These are phyloP conservation scores for Scleromitrula shiraiana DNA, from an alignment of 2,329 filamentous ascomycete genomes.

Conservation along the genomic window DNA sequence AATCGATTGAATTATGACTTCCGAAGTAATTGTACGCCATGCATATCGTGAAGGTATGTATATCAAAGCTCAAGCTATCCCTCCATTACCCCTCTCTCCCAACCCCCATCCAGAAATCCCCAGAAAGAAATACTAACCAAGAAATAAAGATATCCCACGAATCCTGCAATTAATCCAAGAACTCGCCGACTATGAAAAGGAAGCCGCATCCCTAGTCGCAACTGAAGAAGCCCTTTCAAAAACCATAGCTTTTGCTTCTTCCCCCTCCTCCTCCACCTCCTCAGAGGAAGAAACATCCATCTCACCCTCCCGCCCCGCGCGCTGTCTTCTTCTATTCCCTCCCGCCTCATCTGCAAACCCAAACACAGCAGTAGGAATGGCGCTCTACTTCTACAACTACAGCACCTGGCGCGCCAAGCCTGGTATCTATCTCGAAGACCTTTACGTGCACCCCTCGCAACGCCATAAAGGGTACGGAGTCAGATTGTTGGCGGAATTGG, in stretches of 20 bases:
- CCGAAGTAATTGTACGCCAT: constrained; percentile 3
- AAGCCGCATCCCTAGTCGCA: constrained; percentile 64
- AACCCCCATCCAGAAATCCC: not conserved
- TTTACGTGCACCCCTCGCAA: constrained; percentile 68
- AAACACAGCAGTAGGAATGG: constrained; percentile 58
- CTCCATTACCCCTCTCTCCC: not conserved
- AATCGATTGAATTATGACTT: not conserved
- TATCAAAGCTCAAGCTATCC: not conserved
- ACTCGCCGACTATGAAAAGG: constrained; percentile 82
- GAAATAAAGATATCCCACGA: constrained; percentile 59
- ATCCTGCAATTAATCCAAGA: constrained; percentile 79
- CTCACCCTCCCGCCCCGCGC: constrained; percentile 54
- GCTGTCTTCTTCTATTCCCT: constrained; percentile 60
- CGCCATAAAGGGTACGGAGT: constrained; percentile 75
- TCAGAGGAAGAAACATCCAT: constrained; percentile 44
- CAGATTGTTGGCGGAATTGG: constrained; percentile 64
- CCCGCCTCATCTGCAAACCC: constrained; percentile 30
- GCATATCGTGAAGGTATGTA: constrained; percentile 1
- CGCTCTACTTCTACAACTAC: constrained; percentile 92
- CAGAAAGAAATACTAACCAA: not conserved
- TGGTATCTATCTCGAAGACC: constrained; percentile 87
- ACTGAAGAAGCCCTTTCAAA: constrained; percentile 63
- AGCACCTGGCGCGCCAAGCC: constrained; percentile 83
- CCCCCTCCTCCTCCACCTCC: constrained; percentile 33
- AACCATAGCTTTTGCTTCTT: constrained; percentile 70